Evolutionary conservation across 208 protist genomes (phyloP), one percentile per base, ranked within the genome.

Genomic region (Trypanosoma boissoni): DNA sequence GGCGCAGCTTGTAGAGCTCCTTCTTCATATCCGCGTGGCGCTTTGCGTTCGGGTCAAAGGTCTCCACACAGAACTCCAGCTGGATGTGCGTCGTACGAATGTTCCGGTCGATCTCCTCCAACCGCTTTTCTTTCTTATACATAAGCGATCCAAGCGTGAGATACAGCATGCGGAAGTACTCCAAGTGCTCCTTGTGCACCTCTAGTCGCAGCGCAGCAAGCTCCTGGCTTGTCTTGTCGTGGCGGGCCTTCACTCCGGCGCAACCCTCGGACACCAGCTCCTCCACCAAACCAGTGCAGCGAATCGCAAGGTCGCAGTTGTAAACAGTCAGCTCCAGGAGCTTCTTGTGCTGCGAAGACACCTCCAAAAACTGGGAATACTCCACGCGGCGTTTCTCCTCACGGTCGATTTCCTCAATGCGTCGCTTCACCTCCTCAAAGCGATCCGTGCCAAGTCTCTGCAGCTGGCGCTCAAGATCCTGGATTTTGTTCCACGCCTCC

Each of bases 1-100:
- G 60, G 9, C 73, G 60, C 67, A 79, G 68, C 34, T 72, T 79
- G 68, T 79, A 79, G 36, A 79, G 56, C 49, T 79, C 73, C 68
- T 79, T 79, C 73, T 88, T 88, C 72, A 78, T 83, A 68, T 88
- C 82, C 8, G 77, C 72, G 55, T 83, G 78, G 67, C 78, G 80
- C 69, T 86, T 86, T 50, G 82, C 82, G 63, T 80, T 86, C 56
- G 81, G 81, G 70, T 88, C 81, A 58, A 88, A 88, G 18, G 81
- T 88, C 72, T 88, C 78, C 48, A 86, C 78, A 59, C 81, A 85
- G 76, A 88, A 88, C 76, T 89, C 82, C 55, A 89, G 60, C 58
- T 89, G 82, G 53, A 86, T 83, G 66, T 89, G 82, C 34, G 82
- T 79, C 16, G 67, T 78, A 46, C 82, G 78, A 60, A 89, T 89